Evolutionary conservation across 495 filamentous ascomycete species (phyloP).

Genomic region (Annulohypoxylon moriforme): DNA sequence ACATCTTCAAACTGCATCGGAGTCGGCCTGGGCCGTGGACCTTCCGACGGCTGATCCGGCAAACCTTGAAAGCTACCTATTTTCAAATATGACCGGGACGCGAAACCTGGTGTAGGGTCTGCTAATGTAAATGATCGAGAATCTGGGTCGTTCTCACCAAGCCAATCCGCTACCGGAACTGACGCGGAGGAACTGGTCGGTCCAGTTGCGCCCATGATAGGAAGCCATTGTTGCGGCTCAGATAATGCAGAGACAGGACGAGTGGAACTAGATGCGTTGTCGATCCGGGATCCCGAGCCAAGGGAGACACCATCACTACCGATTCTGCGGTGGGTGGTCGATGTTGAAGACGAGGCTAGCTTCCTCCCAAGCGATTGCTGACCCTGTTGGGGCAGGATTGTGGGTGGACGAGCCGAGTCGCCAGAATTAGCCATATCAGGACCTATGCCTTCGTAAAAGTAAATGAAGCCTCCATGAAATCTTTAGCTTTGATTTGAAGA

Average conservation of each 20-base stretch:
- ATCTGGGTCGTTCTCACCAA: conserved; percentile 5
- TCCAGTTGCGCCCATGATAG: background rate
- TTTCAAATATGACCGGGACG: background rate
- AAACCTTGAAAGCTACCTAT: background rate
- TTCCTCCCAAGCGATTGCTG: conserved; percentile 9
- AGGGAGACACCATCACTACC: conserved; percentile 18
- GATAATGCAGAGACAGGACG: conserved; percentile 5
- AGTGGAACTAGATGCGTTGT: background rate
- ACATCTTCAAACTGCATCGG: conserved; percentile 24
- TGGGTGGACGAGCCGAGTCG: conserved; percentile 8
- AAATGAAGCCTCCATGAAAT: background rate
- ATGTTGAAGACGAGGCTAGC: conserved; percentile 4
- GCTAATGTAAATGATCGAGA: conserved; percentile 13
- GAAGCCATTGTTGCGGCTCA: conserved; percentile 22
- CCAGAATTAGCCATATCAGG: conserved; percentile 20
- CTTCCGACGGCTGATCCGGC: background rate
- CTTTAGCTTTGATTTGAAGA: background rate
- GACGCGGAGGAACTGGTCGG: background rate
- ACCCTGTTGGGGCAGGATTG: conserved; percentile 1
- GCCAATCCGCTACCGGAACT: background rate
- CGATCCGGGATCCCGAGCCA: conserved; percentile 8
- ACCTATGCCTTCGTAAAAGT: background rate
- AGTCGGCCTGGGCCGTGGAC: conserved; percentile 10
- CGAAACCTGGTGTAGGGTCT: background rate
- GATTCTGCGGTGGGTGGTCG: conserved; percentile 5